These are phyloP conservation scores for Pneumocystis carinii DNA, from an alignment of 1,139 yeast genomes.

Conservation along the genomic window DNA sequence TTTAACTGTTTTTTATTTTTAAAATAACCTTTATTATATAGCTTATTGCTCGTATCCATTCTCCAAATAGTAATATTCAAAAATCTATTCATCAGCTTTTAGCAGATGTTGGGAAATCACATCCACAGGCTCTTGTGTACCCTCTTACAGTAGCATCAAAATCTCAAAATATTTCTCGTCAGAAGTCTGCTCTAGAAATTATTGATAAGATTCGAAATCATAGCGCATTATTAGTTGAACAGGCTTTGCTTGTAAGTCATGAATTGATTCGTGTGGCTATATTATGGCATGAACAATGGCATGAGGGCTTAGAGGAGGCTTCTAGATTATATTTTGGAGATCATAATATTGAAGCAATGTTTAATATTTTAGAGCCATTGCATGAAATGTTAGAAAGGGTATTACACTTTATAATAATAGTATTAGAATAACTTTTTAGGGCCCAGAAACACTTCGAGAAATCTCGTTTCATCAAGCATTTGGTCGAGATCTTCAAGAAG, in stretches of 20 bases:
- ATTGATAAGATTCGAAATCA: constrained; percentile 86
- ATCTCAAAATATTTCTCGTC: constrained; percentile 78
- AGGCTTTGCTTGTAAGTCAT: constrained; percentile 84
- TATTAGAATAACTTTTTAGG: constrained; percentile 22
- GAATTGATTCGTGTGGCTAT: constrained; percentile 92
- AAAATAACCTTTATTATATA: background rate
- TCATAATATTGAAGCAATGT: constrained; percentile 88
- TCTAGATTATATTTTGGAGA: constrained; percentile 88
- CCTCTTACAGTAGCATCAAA: constrained; percentile 94
- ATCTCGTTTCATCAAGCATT: constrained; percentile 85
- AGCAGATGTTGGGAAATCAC: constrained; percentile 82
- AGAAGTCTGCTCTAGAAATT: constrained; percentile 79
- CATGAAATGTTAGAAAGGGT: constrained; percentile 57
- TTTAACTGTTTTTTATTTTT: background rate
- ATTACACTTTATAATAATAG: background rate
- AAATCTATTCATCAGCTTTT: constrained; percentile 63
- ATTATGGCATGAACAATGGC: constrained; percentile 97
- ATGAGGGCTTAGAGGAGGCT: constrained; percentile 94
- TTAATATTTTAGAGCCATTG: constrained; percentile 74
- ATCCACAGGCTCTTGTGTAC: constrained; percentile 91
- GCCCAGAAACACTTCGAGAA: constrained; percentile 87
- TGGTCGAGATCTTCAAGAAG: constrained; percentile 85
- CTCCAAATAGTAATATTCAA: constrained; percentile 76
- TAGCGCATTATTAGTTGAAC: constrained; percentile 71
- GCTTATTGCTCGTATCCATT: constrained; percentile 88